phyloP scores from a whole-genome alignment of 306 rosid species.

The Cicer judaicum region DNA sequence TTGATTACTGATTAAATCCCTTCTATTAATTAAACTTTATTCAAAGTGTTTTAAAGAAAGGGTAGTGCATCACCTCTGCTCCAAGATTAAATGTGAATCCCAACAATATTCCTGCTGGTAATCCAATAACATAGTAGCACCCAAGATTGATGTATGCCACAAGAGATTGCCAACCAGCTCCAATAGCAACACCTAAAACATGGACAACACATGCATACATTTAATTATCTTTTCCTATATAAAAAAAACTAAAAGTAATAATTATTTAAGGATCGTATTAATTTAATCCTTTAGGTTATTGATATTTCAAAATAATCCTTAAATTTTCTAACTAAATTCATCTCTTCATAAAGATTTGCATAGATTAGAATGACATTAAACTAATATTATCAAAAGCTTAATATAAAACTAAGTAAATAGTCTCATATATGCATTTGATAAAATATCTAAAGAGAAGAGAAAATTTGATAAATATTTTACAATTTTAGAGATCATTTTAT shows the following conservation, averaged over 20 bases:
- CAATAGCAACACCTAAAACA: slow-evolving; percentile 79
- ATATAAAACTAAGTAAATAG: too few relatives aligned
- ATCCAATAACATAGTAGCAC: slow-evolving; percentile 72
- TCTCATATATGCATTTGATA: too few relatives aligned
- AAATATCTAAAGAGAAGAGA: too few relatives aligned
- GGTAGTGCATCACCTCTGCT: slow-evolving; percentile 53
- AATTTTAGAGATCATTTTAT: too few relatives aligned
- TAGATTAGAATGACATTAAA: too few relatives aligned
- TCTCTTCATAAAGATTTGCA: too few relatives aligned
- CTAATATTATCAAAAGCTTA: too few relatives aligned
- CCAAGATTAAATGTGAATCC: slow-evolving; percentile 69
- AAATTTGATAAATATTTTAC: too few relatives aligned
- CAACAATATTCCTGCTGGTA: slow-evolving; percentile 76
- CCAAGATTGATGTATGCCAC: slow-evolving; percentile 82
- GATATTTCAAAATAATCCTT: too few relatives aligned
- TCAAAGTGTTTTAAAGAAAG: not conserved
- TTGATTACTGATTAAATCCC: slow-evolving; percentile 4
- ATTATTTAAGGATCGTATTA: too few relatives aligned
- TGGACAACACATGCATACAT: not conserved
- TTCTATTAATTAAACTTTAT: not conserved
- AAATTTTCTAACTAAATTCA: too few relatives aligned
- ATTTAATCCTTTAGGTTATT: too few relatives aligned
- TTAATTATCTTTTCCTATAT: not conserved
- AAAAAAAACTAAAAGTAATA: not conserved
- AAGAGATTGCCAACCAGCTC: slow-evolving; percentile 88